phyloP scores from a whole-genome alignment of 2,329 filamentous ascomycete species.

The Neofusicoccum umdonicola region DNA sequence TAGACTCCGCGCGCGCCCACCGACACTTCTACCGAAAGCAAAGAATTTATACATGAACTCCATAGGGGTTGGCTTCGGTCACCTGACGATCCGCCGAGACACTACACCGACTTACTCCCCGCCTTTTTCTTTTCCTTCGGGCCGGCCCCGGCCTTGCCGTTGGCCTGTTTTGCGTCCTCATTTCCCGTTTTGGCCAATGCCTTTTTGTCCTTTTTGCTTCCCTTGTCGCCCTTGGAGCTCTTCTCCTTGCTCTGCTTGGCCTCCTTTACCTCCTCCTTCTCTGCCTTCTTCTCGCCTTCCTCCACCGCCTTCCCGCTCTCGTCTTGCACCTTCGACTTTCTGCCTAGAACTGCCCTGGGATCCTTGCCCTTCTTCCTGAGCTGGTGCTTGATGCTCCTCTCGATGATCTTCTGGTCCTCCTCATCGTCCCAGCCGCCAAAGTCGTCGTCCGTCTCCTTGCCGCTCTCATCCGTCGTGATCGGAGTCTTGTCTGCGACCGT shows the following conservation, averaged over 20 bases:
- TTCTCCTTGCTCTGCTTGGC: constrained; percentile 20
- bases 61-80: neutral
- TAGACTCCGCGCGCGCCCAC: neutral
- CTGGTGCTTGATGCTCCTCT: constrained; percentile 43
- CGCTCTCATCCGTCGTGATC: constrained; percentile 37
- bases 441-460: constrained; percentile 34
- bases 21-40: neutral
- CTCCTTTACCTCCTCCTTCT: constrained; percentile 19
- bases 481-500: constrained; percentile 65
- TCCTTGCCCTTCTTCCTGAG: constrained; percentile 49
- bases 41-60: constrained; percentile 1
- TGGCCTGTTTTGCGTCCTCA: constrained; percentile 25
- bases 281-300: constrained; percentile 22
- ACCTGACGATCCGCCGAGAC: constrained; percentile 10
- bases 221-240: constrained; percentile 21
- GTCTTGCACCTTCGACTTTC: constrained; percentile 21
- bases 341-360: constrained; percentile 36
- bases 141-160: constrained; percentile 22
- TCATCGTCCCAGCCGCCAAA: constrained; percentile 53
- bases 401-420: constrained; percentile 49
- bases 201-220: constrained; percentile 15
- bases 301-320: constrained; percentile 11
- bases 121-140: constrained; percentile 24
- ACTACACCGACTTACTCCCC: constrained; percentile 16
- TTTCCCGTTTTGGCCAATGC: constrained; percentile 19